Conservation (phyloP, 176 grass and related monocot species). For the Hordeum marinum region DNA sequence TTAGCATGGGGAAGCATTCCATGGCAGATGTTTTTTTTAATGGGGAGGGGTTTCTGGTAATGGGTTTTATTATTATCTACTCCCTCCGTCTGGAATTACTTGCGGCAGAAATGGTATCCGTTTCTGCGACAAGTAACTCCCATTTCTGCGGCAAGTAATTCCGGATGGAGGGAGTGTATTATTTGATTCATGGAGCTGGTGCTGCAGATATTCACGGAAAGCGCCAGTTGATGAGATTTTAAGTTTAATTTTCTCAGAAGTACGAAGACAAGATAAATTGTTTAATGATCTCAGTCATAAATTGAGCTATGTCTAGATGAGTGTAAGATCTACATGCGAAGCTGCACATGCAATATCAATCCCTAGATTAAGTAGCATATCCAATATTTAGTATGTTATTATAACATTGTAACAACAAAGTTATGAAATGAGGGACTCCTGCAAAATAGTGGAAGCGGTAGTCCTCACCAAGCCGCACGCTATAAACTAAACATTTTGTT, state of each 20-base stretch:
- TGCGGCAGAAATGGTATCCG: too few species aligned
- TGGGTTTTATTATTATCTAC: background rate
- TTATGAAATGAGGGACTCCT: background rate
- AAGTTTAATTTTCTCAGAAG: background rate
- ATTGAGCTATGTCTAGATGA: background rate
- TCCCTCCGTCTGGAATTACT: too few species aligned
- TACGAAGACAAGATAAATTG: background rate
- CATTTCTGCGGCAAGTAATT: too few species aligned
- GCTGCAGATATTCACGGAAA: background rate
- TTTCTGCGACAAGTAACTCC: too few species aligned
- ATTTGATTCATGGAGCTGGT: background rate
- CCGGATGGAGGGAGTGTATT: background rate
- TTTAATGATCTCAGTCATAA: background rate
- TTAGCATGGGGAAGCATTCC: background rate
- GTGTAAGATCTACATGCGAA: background rate
- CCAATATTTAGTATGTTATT: background rate
- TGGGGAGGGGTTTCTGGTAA: background rate
- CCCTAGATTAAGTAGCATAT: background rate
- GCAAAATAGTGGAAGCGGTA: background rate
- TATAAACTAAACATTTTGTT: background rate
- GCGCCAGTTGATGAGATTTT: background rate
- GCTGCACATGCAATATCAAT: background rate
- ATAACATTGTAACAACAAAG: background rate
- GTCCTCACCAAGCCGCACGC: background rate
- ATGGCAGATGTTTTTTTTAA: background rate